Conservation (phyloP, 768 basidiomycete genomes). For the Kwoniella botswanensis region DNA sequence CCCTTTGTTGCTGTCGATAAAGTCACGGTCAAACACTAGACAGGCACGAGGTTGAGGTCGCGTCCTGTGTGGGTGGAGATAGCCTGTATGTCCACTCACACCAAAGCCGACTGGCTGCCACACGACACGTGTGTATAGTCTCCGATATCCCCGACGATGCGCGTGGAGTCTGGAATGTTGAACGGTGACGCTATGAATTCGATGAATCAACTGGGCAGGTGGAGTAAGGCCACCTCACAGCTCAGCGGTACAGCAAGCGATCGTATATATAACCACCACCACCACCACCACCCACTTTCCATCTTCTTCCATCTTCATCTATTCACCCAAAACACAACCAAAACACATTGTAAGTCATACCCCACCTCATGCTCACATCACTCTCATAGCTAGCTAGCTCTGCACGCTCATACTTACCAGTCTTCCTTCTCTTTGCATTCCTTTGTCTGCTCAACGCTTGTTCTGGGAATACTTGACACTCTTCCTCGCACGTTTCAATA, state of each 20-base stretch:
- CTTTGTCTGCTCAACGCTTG: background rate
- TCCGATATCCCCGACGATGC: slow-evolving; percentile 1
- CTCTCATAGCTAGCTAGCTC: background rate
- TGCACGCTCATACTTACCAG: slow-evolving; percentile 47
- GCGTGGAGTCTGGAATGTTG: background rate
- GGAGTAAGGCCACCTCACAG: slow-evolving; percentile 4
- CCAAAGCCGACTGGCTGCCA: slow-evolving; percentile 3
- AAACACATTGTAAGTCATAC: slow-evolving; percentile 29
- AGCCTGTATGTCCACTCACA: background rate
- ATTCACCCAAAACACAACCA: slow-evolving; percentile 14
- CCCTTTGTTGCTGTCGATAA: slow-evolving; percentile 6
- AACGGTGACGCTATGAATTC: slow-evolving; percentile 21
- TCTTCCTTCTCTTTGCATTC: slow-evolving; percentile 14
- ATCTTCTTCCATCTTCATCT: slow-evolving; percentile 16
- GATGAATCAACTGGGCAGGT: background rate
- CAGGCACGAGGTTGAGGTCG: background rate
- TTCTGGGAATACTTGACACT: background rate
- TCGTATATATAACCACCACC: slow-evolving; percentile 1
- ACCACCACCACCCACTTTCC: slow-evolving; percentile 15
- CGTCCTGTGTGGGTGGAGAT: slow-evolving; percentile 9
- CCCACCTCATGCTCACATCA: background rate
- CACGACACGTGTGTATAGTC: slow-evolving; percentile 12
- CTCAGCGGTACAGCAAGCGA: background rate
- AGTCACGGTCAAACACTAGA: background rate
- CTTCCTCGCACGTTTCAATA: slow-evolving; percentile 4